phyloP scores from a whole-genome alignment of 257 asterid species.

The Salvia miltiorrhiza region DNA sequence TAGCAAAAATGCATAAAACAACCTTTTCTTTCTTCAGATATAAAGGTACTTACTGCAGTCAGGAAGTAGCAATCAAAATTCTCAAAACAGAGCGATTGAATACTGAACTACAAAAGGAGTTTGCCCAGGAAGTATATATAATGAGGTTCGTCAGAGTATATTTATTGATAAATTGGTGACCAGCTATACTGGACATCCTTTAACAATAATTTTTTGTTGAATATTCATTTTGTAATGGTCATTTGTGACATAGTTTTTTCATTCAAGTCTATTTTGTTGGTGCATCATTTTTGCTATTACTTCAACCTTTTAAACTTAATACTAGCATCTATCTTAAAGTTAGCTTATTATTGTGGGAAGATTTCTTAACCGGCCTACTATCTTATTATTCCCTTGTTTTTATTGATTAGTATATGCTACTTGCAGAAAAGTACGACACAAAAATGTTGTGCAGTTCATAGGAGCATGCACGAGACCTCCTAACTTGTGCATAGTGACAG shows the following conservation, averaged over 20 bases:
- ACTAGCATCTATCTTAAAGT: not conserved
- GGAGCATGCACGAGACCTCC: conserved; percentile 98
- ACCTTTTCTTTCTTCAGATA: conserved; percentile 44
- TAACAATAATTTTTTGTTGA: not conserved
- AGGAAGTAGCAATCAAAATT: conserved; percentile 94
- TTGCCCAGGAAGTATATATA: conserved; percentile 94
- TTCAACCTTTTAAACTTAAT: not conserved
- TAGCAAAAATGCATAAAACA: not conserved
- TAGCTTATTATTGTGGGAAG: not conserved
- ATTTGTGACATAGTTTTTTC: not conserved
- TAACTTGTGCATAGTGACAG: conserved; percentile 91
- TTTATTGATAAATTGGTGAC: conserved; percentile 8
- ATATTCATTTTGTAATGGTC: not conserved
- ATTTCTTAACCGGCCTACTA: not conserved
- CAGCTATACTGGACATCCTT: not conserved
- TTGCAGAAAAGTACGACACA: conserved; percentile 97
- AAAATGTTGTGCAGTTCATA: conserved; percentile 92
- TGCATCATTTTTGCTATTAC: not conserved
- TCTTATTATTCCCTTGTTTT: not conserved
- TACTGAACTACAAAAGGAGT: conserved; percentile 84
- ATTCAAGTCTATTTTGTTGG: not conserved
- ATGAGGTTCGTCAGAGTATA: conserved; percentile 65
- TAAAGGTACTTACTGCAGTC: conserved; percentile 81
- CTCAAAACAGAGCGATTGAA: conserved; percentile 86
- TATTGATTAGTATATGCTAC: conserved; percentile 20